Base-by-base conservation (phyloP, 2,329 filamentous ascomycete genomes). In the Aureobasidium namibiae region DNA sequence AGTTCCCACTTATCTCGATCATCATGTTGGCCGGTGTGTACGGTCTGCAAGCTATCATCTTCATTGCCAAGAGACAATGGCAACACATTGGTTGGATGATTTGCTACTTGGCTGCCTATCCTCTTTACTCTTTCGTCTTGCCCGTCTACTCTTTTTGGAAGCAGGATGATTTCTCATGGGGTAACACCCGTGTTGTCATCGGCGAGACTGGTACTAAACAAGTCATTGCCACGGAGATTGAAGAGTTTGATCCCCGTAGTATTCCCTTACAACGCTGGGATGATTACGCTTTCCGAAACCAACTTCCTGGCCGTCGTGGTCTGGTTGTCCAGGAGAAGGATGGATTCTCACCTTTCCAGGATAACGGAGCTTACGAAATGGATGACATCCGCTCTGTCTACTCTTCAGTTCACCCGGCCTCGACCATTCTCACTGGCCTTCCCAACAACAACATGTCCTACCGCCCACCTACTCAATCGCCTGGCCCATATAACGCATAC, bases 111-210 rank as follows among this genome's bases (percentile, higher is more conserved):
- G 67, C 95, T n/a, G 94, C 94, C 2, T 96, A 89, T 78, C 94
- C 94, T 0, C 88, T 99, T 66, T 96, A 92, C 78, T 94, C 88
- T 4, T 89, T 99, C 67, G 71, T 95, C 63, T 82, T 99, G 13
- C 94, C 94, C 0, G 77, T 99, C 63, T 99, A 97, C 78, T 96
- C 92, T 0, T 99, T 99, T 86, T 99, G 94, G 94, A 95, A 96
- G 75, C 92, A 96, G 74, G 94, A 99, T 75, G 92, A 99, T 76
- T 99, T 99, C 80, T 87, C 87, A 1, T 99, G 94, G 94, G 94
- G 94, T 81, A 97, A 94, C 77, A 99, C 94, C 1, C 91, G 94
- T 82, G 85, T 99, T 64, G 94, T 99, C 65, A 89, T 97, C 65
- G 92, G 91, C 61, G 94, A 99, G 73, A 90, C 92, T 73, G 92